Conservation (phyloP, 305 asterid genomes). For the Withania somnifera region DNA sequence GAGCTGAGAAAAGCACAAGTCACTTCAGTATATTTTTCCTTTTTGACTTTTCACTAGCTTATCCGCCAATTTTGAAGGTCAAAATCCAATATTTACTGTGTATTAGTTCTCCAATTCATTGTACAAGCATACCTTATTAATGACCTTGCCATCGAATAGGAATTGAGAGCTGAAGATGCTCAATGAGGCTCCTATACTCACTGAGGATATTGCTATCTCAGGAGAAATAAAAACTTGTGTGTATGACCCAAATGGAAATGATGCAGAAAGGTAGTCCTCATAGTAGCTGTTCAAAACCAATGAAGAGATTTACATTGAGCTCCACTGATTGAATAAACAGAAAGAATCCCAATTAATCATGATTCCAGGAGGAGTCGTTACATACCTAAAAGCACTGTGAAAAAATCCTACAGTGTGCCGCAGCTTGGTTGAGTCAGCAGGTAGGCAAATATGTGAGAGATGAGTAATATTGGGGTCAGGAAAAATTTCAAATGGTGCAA, state of each 20-base stretch:
- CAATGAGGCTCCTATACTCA: slow-evolving; percentile 74
- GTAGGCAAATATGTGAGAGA: slow-evolving; percentile 67
- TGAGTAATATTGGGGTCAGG: slow-evolving; percentile 63
- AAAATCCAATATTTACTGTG: background rate
- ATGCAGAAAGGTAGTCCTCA: slow-evolving; percentile 80
- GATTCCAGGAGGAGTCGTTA: background rate
- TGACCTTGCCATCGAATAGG: slow-evolving; percentile 82
- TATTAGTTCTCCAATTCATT: background rate
- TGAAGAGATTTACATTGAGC: slow-evolving; percentile 8
- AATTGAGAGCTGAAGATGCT: slow-evolving; percentile 89
- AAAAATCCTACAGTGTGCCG: slow-evolving; percentile 71
- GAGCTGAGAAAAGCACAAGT: background rate
- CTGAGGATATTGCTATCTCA: slow-evolving; percentile 82
- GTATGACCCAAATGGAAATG: slow-evolving; percentile 96
- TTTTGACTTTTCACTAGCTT: background rate
- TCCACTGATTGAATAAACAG: background rate
- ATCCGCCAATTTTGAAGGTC: background rate
- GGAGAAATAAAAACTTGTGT: slow-evolving; percentile 81
- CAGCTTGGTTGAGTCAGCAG: slow-evolving; percentile 67
- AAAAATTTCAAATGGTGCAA: slow-evolving; percentile 85
- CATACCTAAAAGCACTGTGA: slow-evolving; percentile 82
- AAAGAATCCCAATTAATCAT: background rate
- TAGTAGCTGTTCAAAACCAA: slow-evolving; percentile 57
- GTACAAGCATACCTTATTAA: slow-evolving; percentile 66
- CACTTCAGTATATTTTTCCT: background rate